These are phyloP conservation scores for Paragyromitra xinjiangensis DNA, from an alignment of 495 filamentous ascomycete species.

Conservation along the genomic window DNA sequence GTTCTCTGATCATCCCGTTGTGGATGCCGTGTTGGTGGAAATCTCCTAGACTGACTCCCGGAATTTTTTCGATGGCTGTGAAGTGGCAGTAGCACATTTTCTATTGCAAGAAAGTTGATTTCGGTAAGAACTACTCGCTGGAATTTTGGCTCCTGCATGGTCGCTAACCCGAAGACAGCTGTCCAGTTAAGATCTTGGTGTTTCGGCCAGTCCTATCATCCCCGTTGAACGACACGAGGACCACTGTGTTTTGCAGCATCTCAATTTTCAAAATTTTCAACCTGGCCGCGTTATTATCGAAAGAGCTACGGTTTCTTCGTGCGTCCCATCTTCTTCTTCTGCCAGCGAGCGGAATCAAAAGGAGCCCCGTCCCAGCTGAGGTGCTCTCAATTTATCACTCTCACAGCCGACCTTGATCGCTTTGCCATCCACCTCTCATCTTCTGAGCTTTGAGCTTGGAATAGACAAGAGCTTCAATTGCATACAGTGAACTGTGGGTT, in stretches of 20 bases:
- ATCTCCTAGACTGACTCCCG: conserved; percentile 40
- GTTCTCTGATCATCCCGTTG: conserved; percentile 33
- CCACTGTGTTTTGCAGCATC: conserved; percentile 49
- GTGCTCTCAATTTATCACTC: conserved; percentile 40
- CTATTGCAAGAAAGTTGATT: conserved; percentile 25
- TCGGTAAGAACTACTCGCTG: conserved; percentile 34
- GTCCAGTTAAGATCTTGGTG: conserved; percentile 50
- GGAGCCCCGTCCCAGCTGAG: conserved; percentile 38
- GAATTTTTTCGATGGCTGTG: conserved; percentile 33
- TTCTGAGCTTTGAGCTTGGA: conserved; percentile 39
- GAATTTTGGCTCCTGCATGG: conserved; percentile 45
- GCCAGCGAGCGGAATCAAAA: conserved; percentile 47
- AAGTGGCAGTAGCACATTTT: conserved; percentile 45
- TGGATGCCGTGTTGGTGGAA: conserved; percentile 33
- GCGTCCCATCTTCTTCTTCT: conserved; percentile 39
- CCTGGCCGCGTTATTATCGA: conserved; percentile 52
- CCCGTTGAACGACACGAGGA: conserved; percentile 48
- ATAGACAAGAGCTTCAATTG: conserved; percentile 43
- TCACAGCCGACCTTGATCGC: conserved; percentile 35
- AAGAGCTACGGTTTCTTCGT: conserved; percentile 49
- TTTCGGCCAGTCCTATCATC: conserved; percentile 44
- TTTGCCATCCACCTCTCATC: conserved; percentile 32
- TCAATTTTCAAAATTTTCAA: conserved; percentile 51
- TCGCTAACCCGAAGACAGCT: conserved; percentile 42
- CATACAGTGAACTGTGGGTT: conserved; percentile 54